Evolutionary conservation across 352 stramenopile species (phyloP), one percentile per base, ranked within the genome.

Genomic region (Globisporangium lucens): DNA sequence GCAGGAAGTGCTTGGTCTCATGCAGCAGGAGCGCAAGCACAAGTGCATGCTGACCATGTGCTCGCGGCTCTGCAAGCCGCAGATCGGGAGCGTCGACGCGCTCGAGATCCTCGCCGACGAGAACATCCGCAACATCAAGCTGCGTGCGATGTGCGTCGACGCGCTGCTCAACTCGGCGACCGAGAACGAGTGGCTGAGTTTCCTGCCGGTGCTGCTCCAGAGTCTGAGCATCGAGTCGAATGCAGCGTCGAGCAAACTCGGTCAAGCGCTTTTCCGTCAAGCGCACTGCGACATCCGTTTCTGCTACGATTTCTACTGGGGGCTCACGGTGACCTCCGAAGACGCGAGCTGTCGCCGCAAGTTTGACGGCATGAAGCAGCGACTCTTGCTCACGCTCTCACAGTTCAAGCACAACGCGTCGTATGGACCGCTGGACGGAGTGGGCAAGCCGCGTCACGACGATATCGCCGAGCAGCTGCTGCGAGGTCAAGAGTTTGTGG

Each of bases 21-120:
- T 95, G 41, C 77, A 83, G 57, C 79, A 89, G 61, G 75, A 89
- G 46, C 83, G 87, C 8, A 76, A 74, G 59, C 77, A 90, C 69
- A 95, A 91, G 65, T 95, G 87, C 62, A 95, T 95, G 87, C 67
- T 95, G 46, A 95, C 87, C 0, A 95, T 95, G 87, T 95, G 87
- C 65, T 93, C 85, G 47, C 82, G 87, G 8, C 74, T 95, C 9
- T 95, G 87, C 56, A 82, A 93, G 53, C 77, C 77, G 0, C 80
- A 93, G 60, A 76, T 95, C 36, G 78, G 77, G 35, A 91, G 85
- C 24, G 85, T 95, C 5, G 87, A 95, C 58, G 85, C 87, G 35
- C 72, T 95, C 2, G 87, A 95, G 66, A 82, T 95, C 46, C 72
- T 95, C 13, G 77, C 87, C 0, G 82, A 92, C 55, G 82, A 87